Conservation (phyloP, 805 yeast species). For the Lipomyces yamanashiensis region DNA sequence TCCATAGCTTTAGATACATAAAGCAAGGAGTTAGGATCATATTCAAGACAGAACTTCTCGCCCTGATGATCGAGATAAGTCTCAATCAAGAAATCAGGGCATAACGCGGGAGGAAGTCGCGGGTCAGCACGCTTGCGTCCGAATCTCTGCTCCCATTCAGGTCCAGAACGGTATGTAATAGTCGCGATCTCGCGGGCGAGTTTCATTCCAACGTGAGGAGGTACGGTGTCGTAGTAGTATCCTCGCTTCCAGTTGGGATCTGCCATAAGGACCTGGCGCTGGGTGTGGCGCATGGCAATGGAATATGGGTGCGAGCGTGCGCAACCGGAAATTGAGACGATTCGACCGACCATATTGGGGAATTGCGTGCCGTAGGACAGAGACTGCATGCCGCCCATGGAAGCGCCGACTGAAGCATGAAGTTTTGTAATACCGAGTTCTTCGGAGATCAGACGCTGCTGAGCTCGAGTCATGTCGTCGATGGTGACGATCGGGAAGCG, state of each 20-base stretch:
- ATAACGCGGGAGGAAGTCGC: constrained; percentile 75
- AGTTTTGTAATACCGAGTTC: constrained; percentile 67
- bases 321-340: constrained; percentile 87
- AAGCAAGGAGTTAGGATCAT: constrained; percentile 86
- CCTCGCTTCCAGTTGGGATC: constrained; percentile 96
- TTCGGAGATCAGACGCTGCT: constrained; percentile 66
- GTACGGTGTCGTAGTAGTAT: constrained; percentile 73
- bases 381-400: constrained; percentile 99
- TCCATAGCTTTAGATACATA: constrained; percentile 95
- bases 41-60: constrained; percentile 86
- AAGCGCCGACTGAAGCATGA: constrained; percentile 83
- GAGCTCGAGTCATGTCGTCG: constrained; percentile 91
- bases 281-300: constrained; percentile 90
- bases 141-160: constrained; percentile 94
- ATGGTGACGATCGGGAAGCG: constrained; percentile 84
- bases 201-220: constrained; percentile 96
- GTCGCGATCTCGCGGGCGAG: constrained; percentile 93
- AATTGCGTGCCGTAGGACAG: constrained; percentile 85
- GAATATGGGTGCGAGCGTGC: constrained; percentile 94
- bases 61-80: constrained; percentile 95
- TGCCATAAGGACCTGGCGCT: constrained; percentile 89
- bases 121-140: constrained; percentile 88
- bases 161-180: constrained; percentile 91
- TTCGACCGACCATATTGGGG: constrained; percentile 71
- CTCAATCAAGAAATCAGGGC: constrained; percentile 92